Base-by-base conservation (phyloP, 176 grass and related monocot genomes). In the Paspalum notatum region DNA sequence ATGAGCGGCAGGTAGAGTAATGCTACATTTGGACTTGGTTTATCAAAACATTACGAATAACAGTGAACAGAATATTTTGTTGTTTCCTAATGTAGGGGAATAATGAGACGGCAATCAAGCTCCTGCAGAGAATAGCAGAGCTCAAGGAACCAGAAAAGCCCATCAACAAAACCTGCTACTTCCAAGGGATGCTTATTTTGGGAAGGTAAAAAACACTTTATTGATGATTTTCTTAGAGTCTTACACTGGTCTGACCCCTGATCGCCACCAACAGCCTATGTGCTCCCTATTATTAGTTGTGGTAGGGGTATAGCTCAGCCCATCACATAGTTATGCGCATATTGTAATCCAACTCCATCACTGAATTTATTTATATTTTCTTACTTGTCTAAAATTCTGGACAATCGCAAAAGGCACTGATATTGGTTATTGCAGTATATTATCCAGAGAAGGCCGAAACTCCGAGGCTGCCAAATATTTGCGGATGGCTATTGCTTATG, bases 401-500 rank as follows among this genome's bases (percentile, higher is more conserved):
- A 20, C 40, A 25, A 37, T 76, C 62, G 63, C 74, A 61, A 40
- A 84, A 61, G 9, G 20, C 39, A 22, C 24, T 14, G 2, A 68
- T 38, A 51, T 68, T 67, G 71, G 37, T 46, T 67, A 55, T 59
- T 68, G 79, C 91, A 97, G 94, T 76, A 88, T 82, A 63, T 46
- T 97, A 54, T 80, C 75, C 68, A 52, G 72, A 61, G 87, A 94
- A 86, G 94, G 91, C 1, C 79, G 89, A 59, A 88, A 78, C 45
- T 90, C 94, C 9, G 94, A 97, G 79, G 94, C 94, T 90, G 63
- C 74, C 16, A 89, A 91, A 58, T 88, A 94, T 48, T 61, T 97
- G 55, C 71, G 58, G 21, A 85, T 80, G 57, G 94, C 72, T 60
- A 82, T 66, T 57, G 69, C 82, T 80, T 97, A 97, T 77, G 94